phyloP scores from a whole-genome alignment of 495 filamentous ascomycete genomes.

The Penicillium egyptiacum region DNA sequence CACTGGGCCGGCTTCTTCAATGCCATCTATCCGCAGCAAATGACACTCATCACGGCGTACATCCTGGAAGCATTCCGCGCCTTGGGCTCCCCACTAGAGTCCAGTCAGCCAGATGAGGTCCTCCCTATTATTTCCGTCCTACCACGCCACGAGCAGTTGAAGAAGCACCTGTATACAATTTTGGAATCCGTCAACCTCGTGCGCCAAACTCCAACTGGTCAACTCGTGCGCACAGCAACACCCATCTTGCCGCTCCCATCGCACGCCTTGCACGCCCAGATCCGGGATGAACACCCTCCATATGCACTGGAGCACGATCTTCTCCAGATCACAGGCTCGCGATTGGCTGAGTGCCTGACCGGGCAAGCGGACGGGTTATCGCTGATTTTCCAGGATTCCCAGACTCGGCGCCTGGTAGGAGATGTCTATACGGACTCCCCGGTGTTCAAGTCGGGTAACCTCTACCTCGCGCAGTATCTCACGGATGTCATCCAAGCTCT shows the following conservation, averaged over 20 bases:
- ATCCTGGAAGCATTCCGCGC: slow-evolving; percentile 38
- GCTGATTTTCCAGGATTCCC: slow-evolving; percentile 2
- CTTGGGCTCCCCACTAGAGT: slow-evolving; percentile 31
- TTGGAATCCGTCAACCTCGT: neutral
- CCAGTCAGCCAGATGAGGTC: neutral
- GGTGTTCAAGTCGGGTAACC: neutral
- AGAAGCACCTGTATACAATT: neutral
- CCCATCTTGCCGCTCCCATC: neutral
- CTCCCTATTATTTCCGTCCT: neutral
- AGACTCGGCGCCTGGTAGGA: neutral
- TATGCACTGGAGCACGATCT: slow-evolving; percentile 25
- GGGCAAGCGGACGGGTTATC: neutral
- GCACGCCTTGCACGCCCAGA: neutral
- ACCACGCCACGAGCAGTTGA: neutral
- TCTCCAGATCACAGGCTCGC: slow-evolving; percentile 19
- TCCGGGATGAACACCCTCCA: slow-evolving; percentile 14
- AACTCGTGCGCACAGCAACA: slow-evolving; percentile 8
- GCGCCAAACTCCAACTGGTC: neutral
- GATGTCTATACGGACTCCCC: slow-evolving; percentile 9
- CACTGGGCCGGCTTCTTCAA: slow-evolving; percentile 25
- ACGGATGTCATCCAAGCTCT: neutral
- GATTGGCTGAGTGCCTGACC: slow-evolving; percentile 21
- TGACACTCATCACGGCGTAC: slow-evolving; percentile 39
- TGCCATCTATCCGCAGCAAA: slow-evolving; percentile 34
- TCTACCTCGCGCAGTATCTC: slow-evolving; percentile 3